Conservation (phyloP, 108 stramenopile genomes). For the Conticribra guillardii region DNA sequence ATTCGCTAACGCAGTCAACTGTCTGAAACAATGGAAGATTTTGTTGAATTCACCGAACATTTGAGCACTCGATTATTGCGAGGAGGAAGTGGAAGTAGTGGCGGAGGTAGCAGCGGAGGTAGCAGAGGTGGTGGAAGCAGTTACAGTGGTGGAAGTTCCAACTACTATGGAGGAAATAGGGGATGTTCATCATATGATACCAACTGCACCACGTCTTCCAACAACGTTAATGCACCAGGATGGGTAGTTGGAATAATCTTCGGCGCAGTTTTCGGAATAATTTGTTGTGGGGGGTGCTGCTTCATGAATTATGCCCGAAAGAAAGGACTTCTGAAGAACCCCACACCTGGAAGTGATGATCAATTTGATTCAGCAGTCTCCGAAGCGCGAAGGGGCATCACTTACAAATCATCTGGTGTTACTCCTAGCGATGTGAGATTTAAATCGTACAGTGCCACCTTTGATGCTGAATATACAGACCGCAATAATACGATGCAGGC, state of each 20-base stretch:
- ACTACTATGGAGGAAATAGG: not conserved
- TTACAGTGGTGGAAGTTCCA: not conserved
- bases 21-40: too few relatives aligned
- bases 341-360: not conserved
- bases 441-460: conserved; percentile 19
- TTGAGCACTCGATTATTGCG: conserved; percentile 7
- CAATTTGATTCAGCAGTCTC: conserved; percentile 16
- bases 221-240: not conserved
- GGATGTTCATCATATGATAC: not conserved
- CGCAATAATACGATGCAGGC: conserved; percentile 12
- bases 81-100: conserved; percentile 5
- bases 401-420: not conserved
- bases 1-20: too few relatives aligned
- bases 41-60: too few relatives aligned
- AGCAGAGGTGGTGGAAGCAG: not conserved
- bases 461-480: conserved; percentile 23
- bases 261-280: not conserved
- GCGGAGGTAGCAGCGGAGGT: conserved; percentile 9
- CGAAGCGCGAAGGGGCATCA: conserved; percentile 16
- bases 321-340: not conserved
- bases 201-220: not conserved
- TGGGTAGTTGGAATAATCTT: too few relatives aligned
- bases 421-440: conserved; percentile 1
- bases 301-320: not conserved
- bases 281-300: not conserved